Evolutionary conservation across 441 rosid species (phyloP).

Genomic region (Geranium incanum): DNA sequence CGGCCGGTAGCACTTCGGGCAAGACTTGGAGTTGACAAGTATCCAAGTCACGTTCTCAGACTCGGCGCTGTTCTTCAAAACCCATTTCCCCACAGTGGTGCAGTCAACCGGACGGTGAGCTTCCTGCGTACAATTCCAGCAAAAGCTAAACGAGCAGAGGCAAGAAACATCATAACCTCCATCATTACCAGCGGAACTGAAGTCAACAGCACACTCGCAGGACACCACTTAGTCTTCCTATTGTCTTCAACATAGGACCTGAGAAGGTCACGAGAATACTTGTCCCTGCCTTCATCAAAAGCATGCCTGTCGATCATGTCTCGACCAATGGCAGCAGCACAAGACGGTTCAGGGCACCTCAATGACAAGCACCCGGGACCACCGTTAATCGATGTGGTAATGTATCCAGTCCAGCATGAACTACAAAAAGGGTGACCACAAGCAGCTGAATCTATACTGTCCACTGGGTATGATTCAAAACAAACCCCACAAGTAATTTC

Average conservation of each 20-base stretch:
- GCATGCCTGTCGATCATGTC: constrained; percentile 59
- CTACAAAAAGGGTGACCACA: constrained; percentile 92
- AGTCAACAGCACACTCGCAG: constrained; percentile 34
- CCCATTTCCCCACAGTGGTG: constrained; percentile 80
- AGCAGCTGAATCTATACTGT: constrained; percentile 49
- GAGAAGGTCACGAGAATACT: constrained; percentile 62
- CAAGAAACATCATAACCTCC: constrained; percentile 24
- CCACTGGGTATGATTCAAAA: constrained; percentile 50
- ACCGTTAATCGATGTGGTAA: constrained; percentile 59
- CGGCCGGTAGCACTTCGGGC: constrained; percentile 97
- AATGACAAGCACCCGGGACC: constrained; percentile 88
- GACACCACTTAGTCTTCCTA: constrained; percentile 96
- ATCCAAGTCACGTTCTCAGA: constrained; percentile 99
- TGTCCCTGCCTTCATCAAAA: constrained; percentile 54
- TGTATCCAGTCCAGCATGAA: constrained; percentile 82
- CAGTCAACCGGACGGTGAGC: constrained; percentile 98
- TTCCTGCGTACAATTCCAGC: constrained; percentile 97
- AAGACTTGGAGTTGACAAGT: constrained; percentile 93
- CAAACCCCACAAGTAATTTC: constrained; percentile 81
- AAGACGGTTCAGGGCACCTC: constrained; percentile 84
- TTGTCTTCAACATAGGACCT: constrained; percentile 84
- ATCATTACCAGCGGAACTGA: constrained; percentile 14
- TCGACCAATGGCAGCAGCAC: constrained; percentile 65
- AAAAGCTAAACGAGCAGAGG: constrained; percentile 30
- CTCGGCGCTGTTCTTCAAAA: constrained; percentile 86